Conservation (phyloP, 1,139 yeast species). For the Sugiyamaella castrensis region DNA sequence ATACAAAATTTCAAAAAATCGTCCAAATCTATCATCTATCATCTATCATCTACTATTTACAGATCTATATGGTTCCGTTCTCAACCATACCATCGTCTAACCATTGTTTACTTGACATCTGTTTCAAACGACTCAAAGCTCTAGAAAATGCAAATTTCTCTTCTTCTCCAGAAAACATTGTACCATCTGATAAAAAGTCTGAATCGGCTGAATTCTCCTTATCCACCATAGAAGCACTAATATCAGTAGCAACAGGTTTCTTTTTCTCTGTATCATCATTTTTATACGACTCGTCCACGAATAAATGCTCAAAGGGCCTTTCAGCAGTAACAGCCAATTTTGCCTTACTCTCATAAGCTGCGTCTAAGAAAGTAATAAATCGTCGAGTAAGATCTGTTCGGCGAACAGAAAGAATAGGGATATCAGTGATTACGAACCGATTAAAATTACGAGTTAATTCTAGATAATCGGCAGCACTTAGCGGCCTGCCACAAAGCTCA, state of each 20-base stretch:
- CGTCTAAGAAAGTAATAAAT: constrained; percentile 90
- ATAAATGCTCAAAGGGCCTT: constrained; percentile 76
- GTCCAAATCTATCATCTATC: no score
- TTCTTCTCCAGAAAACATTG: constrained; percentile 85
- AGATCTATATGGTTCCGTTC: background rate
- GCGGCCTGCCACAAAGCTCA: constrained; percentile 78
- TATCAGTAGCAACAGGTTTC: no score
- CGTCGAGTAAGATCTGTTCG: constrained; percentile 83
- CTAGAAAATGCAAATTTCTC: constrained; percentile 96
- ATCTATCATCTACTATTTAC: background rate
- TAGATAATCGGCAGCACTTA: constrained; percentile 95
- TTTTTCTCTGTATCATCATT: constrained; percentile 42
- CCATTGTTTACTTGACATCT: constrained; percentile 95
- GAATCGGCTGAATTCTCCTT: constrained; percentile 45
- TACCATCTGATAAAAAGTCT: constrained; percentile 69
- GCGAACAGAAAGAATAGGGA: constrained; percentile 75
- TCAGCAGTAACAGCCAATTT: constrained; percentile 86
- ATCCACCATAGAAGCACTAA: constrained; percentile 27
- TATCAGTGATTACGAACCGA: constrained; percentile 82
- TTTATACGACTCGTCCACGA: constrained; percentile 59
- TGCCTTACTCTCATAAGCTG: constrained; percentile 88
- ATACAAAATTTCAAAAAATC: no score
- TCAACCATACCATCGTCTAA: constrained; percentile 14
- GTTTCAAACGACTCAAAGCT: constrained; percentile 83
- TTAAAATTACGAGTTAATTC: constrained; percentile 75